These are phyloP conservation scores for Secale cereale DNA, from an alignment of 176 grass and related monocot species.

Conservation along the genomic window DNA sequence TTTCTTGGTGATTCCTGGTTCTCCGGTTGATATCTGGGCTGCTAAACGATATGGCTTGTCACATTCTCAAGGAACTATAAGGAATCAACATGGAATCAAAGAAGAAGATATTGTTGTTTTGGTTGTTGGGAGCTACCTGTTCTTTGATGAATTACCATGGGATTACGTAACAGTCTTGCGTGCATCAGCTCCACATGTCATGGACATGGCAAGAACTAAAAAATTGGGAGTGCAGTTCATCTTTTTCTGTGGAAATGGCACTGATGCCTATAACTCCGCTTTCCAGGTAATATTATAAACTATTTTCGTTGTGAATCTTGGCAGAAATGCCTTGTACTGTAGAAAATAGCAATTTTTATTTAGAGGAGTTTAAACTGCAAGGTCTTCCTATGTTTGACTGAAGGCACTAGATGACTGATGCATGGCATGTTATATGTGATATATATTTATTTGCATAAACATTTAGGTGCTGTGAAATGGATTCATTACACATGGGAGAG, in stretches of 20 bases:
- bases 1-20: constrained; percentile 88
- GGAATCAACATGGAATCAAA: constrained; percentile 57
- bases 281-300: constrained; percentile 58
- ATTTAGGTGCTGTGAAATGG: not conserved
- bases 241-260: constrained; percentile 80
- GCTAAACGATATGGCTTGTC: constrained; percentile 49
- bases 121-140: constrained; percentile 72
- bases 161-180: constrained; percentile 59
- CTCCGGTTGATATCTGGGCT: constrained; percentile 64
- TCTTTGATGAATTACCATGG: constrained; percentile 82
- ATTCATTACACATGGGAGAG: not conserved
- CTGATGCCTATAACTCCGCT: constrained; percentile 54
- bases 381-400: not conserved
- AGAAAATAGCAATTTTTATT: constrained; percentile 1
- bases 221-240: constrained; percentile 56
- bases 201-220: constrained; percentile 49
- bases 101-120: constrained; percentile 71
- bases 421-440: not conserved
- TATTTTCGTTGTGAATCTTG: constrained; percentile 6
- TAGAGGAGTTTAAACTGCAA: not conserved
- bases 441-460: not conserved
- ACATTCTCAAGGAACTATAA: constrained; percentile 42
- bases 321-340: not conserved
- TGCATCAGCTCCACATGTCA: constrained; percentile 55
- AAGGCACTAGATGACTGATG: not conserved